Base-by-base conservation (phyloP, 352 stramenopile species). In the Peronosclerospora sorghi region DNA sequence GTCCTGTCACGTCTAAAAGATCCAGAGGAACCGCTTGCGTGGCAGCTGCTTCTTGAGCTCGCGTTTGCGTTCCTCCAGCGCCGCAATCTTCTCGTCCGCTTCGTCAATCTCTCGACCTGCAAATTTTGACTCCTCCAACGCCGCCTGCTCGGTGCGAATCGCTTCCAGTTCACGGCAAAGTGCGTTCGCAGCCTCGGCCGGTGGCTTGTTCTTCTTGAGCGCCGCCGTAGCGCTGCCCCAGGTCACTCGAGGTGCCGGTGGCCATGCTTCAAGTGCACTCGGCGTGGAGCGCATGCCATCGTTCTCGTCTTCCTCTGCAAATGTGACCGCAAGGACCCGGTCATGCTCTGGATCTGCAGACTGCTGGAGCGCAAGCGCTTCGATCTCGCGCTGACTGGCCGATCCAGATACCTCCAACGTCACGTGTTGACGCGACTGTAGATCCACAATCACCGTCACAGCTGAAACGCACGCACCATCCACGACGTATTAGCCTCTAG, bases 61-160 rank as follows among this genome's bases (percentile, higher is more conserved):
- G n/a, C 42, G 49, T 52, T 91, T 91, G 13, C 60, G 75, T 30
- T 56, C 53, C 48, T 91, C 75, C n/a, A 88, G 52, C 26, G 39
- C 52, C 7, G 46, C 58, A 35, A 91, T 85, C 59, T 88, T 73
- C 27, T 83, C 79, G 42, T 91, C 72, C 13, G 50, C 73, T 24
- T 85, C 79, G 46, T 91, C 79, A 35, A 91, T 81, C 43, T 91
- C 79, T 14, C 79, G 71, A 28, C 69, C 73, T 9, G 75, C 58
- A 48, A 71, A 86, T 59, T 88, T 88, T 54, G 73, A 67, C 41
- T 67, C 64, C 41, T 88, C 76, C 5, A 86, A 53, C 20, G 59
- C 64, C n/a, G 54, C 46, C 54, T 87, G 73, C 50, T 85, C 54
- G 18, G 65, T 40, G n/a, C 58, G 52, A 36, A 91, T 73, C 43